phyloP scores from a whole-genome alignment of 441 rosid genomes.

The Populus hybrid region DNA sequence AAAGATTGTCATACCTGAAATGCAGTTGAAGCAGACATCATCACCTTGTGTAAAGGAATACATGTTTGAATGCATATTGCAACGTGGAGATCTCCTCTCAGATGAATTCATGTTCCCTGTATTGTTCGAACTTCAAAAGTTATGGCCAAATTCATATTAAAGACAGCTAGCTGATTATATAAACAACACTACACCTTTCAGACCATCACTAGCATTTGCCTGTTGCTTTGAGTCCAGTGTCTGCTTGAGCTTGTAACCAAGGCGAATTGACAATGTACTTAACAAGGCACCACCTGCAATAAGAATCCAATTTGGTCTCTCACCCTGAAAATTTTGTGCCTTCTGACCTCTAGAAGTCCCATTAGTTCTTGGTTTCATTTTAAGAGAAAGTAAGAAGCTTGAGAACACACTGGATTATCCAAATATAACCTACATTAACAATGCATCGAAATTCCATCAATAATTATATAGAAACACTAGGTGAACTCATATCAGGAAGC shows the following conservation, averaged over 20 bases:
- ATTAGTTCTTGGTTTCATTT: constrained; percentile 58
- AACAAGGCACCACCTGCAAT: constrained; percentile 92
- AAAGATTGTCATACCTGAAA: constrained; percentile 47
- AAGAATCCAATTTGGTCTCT: constrained; percentile 84
- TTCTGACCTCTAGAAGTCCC: constrained; percentile 50
- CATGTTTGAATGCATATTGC: constrained; percentile 49
- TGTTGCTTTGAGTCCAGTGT: constrained; percentile 53
- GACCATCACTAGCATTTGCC: constrained; percentile 34
- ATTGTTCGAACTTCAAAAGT: constrained; percentile 18
- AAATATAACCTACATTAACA: constrained; percentile 43
- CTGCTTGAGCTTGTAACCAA: constrained; percentile 89
- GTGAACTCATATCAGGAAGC: constrained; percentile 1
- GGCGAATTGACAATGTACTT: constrained; percentile 82
- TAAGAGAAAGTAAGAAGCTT: constrained; percentile 27
- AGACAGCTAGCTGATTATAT: constrained; percentile 5
- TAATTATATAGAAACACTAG: constrained; percentile 4
- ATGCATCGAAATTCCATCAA: constrained; percentile 13
- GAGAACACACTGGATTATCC: constrained; percentile 38
- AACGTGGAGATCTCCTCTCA: constrained; percentile 45
- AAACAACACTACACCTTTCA: constrained; percentile 33
- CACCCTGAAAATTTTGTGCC: constrained; percentile 36
- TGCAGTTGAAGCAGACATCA: constrained; percentile 61
- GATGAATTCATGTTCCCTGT: constrained; percentile 56
- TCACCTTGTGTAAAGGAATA: constrained; percentile 55
- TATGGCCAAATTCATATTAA: background rate